A percentile compares a stretch with the other conserved stretches of the same genome.
Evolutionary conservation across 306 rosid genomes (phyloP).

Genomic region (Lablab purpureus): DNA sequence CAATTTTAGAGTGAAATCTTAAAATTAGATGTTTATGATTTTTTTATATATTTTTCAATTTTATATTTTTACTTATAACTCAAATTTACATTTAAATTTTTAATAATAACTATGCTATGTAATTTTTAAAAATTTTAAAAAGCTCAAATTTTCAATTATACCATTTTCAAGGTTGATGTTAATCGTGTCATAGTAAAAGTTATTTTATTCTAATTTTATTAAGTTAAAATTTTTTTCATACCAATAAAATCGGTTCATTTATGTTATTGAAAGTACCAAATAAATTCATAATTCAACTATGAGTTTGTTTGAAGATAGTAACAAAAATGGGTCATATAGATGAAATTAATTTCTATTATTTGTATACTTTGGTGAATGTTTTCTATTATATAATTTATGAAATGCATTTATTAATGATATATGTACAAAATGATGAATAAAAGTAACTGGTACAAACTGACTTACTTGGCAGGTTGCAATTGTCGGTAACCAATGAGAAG

Average conservation of each 20-base stretch:
- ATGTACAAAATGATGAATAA: conserved; percentile 23
- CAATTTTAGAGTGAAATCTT: too few relatives aligned
- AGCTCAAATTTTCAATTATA: too few relatives aligned
- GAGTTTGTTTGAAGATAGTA: not conserved
- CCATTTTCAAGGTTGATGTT: not conserved
- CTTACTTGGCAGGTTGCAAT: conserved; percentile 1
- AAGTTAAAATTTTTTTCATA: not conserved
- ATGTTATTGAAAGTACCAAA: not conserved
- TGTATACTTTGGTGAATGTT: not conserved
- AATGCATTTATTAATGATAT: not conserved
- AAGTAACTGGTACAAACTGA: conserved; percentile 16
- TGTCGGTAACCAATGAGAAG: conserved; percentile 37
- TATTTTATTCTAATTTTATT: not conserved
- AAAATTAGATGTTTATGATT: too few relatives aligned
- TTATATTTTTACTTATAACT: too few relatives aligned
- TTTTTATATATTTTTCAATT: too few relatives aligned
- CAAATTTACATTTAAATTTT: too few relatives aligned
- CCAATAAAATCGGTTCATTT: not conserved
- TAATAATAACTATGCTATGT: too few relatives aligned
- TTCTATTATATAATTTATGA: not conserved
- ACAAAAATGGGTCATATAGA: not conserved
- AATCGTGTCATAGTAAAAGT: not conserved
- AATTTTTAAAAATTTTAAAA: too few relatives aligned
- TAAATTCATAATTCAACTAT: not conserved
- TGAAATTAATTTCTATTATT: not conserved